phyloP scores from a whole-genome alignment of 2,329 filamentous ascomycete species.

The Fusarium austroafricanum region DNA sequence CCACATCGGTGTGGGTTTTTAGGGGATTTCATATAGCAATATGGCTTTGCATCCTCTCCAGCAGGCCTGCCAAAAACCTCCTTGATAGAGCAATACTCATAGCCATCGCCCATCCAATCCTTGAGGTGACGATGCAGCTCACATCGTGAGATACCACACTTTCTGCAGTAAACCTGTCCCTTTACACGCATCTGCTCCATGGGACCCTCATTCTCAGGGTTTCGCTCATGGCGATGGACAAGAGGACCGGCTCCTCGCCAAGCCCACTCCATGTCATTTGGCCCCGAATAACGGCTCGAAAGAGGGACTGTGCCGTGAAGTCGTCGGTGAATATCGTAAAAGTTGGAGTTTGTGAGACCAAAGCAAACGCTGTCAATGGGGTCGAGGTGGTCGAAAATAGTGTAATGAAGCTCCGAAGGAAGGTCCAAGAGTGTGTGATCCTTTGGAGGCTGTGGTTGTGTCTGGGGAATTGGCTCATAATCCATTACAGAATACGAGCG shows the following conservation, averaged over 20 bases:
- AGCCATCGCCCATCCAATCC: conserved; percentile 66
- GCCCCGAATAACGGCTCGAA: conserved; percentile 66
- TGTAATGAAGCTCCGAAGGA: conserved; percentile 69
- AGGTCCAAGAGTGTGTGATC: conserved; percentile 63
- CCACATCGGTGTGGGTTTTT: conserved; percentile 69
- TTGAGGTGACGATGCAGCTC: conserved; percentile 72
- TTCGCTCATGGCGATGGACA: conserved; percentile 47
- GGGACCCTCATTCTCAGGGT: conserved; percentile 35
- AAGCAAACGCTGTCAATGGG: conserved; percentile 73
- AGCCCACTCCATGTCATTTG: conserved; percentile 73
- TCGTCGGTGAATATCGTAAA: conserved; percentile 69
- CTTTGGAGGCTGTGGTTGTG: conserved; percentile 60
- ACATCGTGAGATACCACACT: conserved; percentile 70
- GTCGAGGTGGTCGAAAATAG: conserved; percentile 71
- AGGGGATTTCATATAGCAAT: conserved; percentile 71
- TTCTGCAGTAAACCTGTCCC: conserved; percentile 71
- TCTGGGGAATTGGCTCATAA: conserved; percentile 61
- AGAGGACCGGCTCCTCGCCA: conserved; percentile 67
- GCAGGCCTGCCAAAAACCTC: conserved; percentile 66
- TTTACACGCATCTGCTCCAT: conserved; percentile 63
- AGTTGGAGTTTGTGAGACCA: conserved; percentile 67
- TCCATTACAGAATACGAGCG: conserved; percentile 72
- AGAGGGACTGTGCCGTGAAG: conserved; percentile 68
- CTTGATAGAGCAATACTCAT: conserved; percentile 71
- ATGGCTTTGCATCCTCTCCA: conserved; percentile 58